These are phyloP conservation scores for Colletotrichum nymphaeae DNA, from an alignment of 2,329 filamentous ascomycete genomes.

Conservation along the genomic window DNA sequence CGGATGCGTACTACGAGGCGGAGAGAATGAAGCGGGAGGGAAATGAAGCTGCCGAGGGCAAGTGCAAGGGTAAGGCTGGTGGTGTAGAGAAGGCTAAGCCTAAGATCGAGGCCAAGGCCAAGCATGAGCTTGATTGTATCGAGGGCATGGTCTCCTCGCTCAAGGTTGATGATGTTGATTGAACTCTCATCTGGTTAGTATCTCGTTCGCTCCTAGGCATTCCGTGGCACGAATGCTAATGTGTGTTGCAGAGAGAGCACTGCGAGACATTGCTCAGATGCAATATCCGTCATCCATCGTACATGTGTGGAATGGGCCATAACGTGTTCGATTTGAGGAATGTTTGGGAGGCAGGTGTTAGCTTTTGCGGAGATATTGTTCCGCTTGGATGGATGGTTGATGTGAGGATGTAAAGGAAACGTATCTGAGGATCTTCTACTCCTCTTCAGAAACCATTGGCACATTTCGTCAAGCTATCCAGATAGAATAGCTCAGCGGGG, in stretches of 20 bases:
- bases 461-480: no score
- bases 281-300: no score
- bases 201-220: rapidly evolving
- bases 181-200: not conserved
- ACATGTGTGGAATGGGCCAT: no score
- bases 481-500: no score
- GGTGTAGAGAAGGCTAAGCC: not conserved
- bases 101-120: not conserved
- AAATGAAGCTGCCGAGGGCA: rapidly evolving
- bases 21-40: not conserved
- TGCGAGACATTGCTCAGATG: not conserved
- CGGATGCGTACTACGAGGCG: not conserved
- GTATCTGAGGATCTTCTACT: no score
- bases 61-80: not conserved
- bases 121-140: not conserved
- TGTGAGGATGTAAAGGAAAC: no score
- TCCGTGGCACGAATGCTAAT: not conserved
- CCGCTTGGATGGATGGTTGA: no score
- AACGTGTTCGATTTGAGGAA: no score
- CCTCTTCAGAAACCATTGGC: no score
- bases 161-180: not conserved
- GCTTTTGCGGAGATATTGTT: no score
- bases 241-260: not conserved
- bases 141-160: not conserved
- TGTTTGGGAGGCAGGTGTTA: no score